Percentiles rank a stretch among this genome's conserved stretches.
Evolutionary conservation across 805 yeast species (phyloP).

Genomic region (Sungouiella blattae): DNA sequence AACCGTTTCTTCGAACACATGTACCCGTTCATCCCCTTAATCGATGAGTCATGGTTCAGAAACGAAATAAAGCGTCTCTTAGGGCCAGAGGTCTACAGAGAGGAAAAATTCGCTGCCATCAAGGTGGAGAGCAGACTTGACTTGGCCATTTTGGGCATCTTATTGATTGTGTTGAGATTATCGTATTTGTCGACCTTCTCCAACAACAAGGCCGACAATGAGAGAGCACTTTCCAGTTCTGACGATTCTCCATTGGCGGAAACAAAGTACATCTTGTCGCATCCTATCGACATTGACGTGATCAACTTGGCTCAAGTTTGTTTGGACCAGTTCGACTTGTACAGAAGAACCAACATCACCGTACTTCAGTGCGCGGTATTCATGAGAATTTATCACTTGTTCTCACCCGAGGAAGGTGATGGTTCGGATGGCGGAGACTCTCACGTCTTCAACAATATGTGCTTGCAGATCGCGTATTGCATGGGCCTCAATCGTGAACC

Average conservation of each 20-base stretch:
- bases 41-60: slow-evolving; percentile 24
- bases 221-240: slow-evolving; percentile 3
- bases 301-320: slow-evolving; percentile 31
- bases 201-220: slow-evolving; percentile 13
- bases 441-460: slow-evolving; percentile 24
- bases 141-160: slow-evolving; percentile 48
- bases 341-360: slow-evolving; percentile 8
- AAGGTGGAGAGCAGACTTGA: slow-evolving; percentile 40
- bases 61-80: slow-evolving; percentile 41
- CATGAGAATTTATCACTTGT: slow-evolving; percentile 9
- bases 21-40: slow-evolving; percentile 19
- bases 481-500: slow-evolving; percentile 24
- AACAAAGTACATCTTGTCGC: slow-evolving; percentile 22
- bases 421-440: slow-evolving; percentile 16
- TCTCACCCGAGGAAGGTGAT: slow-evolving; percentile 16
- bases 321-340: slow-evolving; percentile 29
- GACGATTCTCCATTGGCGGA: slow-evolving; percentile 10
- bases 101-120: slow-evolving; percentile 16
- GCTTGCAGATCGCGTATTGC: slow-evolving; percentile 19
- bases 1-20: slow-evolving; percentile 14
- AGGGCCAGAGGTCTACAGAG: slow-evolving; percentile 21
- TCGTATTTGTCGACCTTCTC: slow-evolving; percentile 49
- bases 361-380: slow-evolving; percentile 15
- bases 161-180: slow-evolving; percentile 49
- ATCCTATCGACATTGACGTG: slow-evolving; percentile 30